A percentile compares a stretch with the other conserved stretches of the same genome.
Evolutionary conservation across 2,329 filamentous ascomycete species (phyloP).

Genomic region (Gliomastix tumulicola): DNA sequence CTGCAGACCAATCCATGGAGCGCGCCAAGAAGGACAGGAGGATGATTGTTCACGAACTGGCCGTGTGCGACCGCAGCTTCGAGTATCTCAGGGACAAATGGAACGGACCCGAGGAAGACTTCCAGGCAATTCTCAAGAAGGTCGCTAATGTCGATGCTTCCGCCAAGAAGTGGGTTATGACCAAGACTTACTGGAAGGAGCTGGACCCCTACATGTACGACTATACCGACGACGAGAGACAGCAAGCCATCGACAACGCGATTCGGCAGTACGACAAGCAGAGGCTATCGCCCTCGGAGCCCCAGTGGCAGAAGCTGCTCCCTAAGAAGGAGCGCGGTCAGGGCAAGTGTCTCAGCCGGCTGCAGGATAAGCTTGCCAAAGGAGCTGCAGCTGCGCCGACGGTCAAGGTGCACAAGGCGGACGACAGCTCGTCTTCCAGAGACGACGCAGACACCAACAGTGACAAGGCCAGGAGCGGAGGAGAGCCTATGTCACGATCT

Average conservation of each 20-base stretch:
- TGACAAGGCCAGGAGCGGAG: conserved; percentile 20
- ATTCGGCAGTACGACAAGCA: conserved; percentile 53
- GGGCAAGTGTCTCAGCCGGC: conserved; percentile 53
- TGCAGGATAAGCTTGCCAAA: conserved; percentile 52
- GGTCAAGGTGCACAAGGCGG: conserved; percentile 41
- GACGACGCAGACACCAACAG: conserved; percentile 24
- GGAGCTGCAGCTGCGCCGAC: conserved; percentile 36
- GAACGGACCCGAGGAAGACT: conserved; percentile 44
- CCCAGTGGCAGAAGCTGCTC: conserved; percentile 55
- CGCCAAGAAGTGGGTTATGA: conserved; percentile 43
- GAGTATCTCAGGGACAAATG: conserved; percentile 43
- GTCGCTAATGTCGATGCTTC: conserved; percentile 47
- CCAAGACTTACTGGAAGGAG: conserved; percentile 54
- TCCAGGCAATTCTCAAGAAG: conserved; percentile 48
- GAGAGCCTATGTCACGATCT: conserved; percentile 40
- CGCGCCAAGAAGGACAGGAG: conserved; percentile 45
- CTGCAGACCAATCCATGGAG: conserved; percentile 44
- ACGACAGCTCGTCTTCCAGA: conserved; percentile 34
- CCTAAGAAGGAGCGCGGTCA: conserved; percentile 48
- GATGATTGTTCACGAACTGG: conserved; percentile 54
- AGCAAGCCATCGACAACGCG: conserved; percentile 55
- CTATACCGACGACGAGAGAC: conserved; percentile 45
- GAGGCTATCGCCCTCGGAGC: conserved; percentile 46
- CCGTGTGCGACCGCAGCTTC: conserved; percentile 42
- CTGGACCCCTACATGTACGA: conserved; percentile 57